Conservation (phyloP, 306 rosid genomes). For the Clitoria ternatea region DNA sequence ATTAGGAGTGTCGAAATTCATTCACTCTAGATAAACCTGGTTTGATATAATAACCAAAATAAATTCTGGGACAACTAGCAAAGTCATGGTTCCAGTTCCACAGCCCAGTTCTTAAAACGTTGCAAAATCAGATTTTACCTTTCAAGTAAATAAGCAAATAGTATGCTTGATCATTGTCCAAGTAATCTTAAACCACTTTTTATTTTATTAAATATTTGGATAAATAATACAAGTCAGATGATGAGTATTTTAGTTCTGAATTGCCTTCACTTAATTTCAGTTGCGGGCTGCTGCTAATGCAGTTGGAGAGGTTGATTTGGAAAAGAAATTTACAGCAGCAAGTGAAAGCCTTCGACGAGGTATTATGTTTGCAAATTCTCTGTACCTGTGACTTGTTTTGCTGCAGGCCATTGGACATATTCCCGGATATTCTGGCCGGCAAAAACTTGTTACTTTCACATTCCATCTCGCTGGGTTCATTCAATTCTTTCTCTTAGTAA, state of each 20-base stretch:
- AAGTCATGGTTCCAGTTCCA: background rate
- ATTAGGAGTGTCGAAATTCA: background rate
- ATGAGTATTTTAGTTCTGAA: constrained; percentile 6
- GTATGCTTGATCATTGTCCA: background rate
- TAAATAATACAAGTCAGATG: background rate
- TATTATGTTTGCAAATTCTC: constrained; percentile 95
- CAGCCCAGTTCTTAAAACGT: background rate
- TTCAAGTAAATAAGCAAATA: background rate
- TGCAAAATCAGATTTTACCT: background rate
- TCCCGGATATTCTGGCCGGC: constrained; percentile 13
- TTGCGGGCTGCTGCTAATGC: constrained; percentile 86
- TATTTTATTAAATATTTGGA: constrained; percentile 2
- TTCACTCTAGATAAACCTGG: background rate
- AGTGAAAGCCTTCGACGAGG: constrained; percentile 95
- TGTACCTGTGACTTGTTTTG: constrained; percentile 56
- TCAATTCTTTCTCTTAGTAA: constrained; percentile 14
- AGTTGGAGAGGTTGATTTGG: constrained; percentile 81
- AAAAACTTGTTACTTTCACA: background rate
- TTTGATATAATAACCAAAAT: background rate
- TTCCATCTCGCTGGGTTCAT: constrained; percentile 5
- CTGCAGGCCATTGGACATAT: constrained; percentile 23
- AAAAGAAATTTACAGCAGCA: constrained; percentile 79
- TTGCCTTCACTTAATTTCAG: constrained; percentile 34
- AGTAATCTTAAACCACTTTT: background rate
- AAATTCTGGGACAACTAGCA: background rate